phyloP scores from a whole-genome alignment of 176 grass and related monocot genomes.

The Stipa capillata region DNA sequence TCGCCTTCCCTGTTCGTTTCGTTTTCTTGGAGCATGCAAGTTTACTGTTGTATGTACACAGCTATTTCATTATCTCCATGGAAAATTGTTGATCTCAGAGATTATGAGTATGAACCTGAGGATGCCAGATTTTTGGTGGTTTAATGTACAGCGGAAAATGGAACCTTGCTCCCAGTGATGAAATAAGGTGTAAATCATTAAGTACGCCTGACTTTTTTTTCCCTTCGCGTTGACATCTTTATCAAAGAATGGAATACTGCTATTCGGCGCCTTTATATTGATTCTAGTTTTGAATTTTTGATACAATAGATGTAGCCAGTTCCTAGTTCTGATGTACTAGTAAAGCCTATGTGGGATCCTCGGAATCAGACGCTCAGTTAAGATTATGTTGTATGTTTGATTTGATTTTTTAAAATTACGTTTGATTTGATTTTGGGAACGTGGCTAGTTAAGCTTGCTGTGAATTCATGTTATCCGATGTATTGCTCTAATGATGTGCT shows the following conservation, averaged over 20 bases:
- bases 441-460: background rate
- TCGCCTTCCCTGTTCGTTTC: slow-evolving; percentile 1
- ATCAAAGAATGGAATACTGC: slow-evolving; percentile 22
- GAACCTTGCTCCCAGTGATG: slow-evolving; percentile 33
- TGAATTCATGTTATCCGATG: background rate
- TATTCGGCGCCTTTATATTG: slow-evolving; percentile 17
- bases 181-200: slow-evolving; percentile 49
- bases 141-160: slow-evolving; percentile 55
- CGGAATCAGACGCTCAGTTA: background rate
- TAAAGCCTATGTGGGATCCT: background rate
- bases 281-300: slow-evolving; percentile 5
- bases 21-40: slow-evolving; percentile 30
- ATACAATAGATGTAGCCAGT: background rate
- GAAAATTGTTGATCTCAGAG: slow-evolving; percentile 24
- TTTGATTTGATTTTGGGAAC: background rate
- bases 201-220: slow-evolving; percentile 15
- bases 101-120: slow-evolving; percentile 37
- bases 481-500: background rate
- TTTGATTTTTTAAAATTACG: background rate
- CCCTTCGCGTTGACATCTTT: background rate
- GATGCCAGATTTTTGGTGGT: slow-evolving; percentile 46
- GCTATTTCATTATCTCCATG: slow-evolving; percentile 37
- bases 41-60: slow-evolving; percentile 47
- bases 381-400: background rate
- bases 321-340: slow-evolving; percentile 10